These are phyloP conservation scores for Dendryphion nanum DNA, from an alignment of 2,329 filamentous ascomycete species.

Conservation along the genomic window DNA sequence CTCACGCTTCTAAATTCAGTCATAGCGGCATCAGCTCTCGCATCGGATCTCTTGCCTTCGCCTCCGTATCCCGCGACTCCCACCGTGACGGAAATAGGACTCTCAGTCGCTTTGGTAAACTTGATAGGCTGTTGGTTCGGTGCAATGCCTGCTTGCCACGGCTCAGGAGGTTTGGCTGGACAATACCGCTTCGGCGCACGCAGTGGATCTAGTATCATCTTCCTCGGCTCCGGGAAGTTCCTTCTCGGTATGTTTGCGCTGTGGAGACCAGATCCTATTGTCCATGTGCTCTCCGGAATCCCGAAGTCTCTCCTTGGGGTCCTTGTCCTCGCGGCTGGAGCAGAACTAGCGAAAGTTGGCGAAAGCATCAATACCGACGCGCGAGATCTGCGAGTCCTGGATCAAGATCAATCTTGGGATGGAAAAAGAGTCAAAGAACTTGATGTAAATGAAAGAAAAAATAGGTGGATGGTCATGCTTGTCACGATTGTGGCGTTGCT, in stretches of 20 bases:
- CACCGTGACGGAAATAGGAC: slow-evolving; percentile 71
- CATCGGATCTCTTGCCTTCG: slow-evolving; percentile 71
- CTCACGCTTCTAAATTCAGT: slow-evolving; percentile 91
- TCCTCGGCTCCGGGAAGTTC: slow-evolving; percentile 76
- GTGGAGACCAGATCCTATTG: slow-evolving; percentile 70
- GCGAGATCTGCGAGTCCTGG: slow-evolving; percentile 52
- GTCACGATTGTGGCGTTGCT: slow-evolving; percentile 79
- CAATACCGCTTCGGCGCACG: slow-evolving; percentile 90
- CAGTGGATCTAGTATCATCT: slow-evolving; percentile 77
- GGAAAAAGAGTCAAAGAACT: slow-evolving; percentile 52
- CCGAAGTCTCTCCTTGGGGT: slow-evolving; percentile 77
- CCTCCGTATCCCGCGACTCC: slow-evolving; percentile 57
- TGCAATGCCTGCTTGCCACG: slow-evolving; percentile 93
- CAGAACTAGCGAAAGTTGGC: slow-evolving; percentile 84
- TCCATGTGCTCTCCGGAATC: slow-evolving; percentile 68
- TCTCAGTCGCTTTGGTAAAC: slow-evolving; percentile 84
- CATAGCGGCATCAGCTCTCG: slow-evolving; percentile 79
- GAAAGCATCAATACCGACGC: slow-evolving; percentile 78
- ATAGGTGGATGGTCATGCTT: slow-evolving; percentile 87
- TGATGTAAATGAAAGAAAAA: slow-evolving; percentile 66
- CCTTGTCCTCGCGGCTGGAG: slow-evolving; percentile 84
- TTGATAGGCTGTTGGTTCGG: slow-evolving; percentile 86
- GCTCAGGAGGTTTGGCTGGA: slow-evolving; percentile 84
- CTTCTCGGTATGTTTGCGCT: slow-evolving; percentile 61
- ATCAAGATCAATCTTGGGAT: slow-evolving; percentile 22